A percentile compares a stretch with the other conserved stretches of the same genome.
Conservation (phyloP, 495 filamentous ascomycete genomes). For the Aspergillus haitiensis region DNA sequence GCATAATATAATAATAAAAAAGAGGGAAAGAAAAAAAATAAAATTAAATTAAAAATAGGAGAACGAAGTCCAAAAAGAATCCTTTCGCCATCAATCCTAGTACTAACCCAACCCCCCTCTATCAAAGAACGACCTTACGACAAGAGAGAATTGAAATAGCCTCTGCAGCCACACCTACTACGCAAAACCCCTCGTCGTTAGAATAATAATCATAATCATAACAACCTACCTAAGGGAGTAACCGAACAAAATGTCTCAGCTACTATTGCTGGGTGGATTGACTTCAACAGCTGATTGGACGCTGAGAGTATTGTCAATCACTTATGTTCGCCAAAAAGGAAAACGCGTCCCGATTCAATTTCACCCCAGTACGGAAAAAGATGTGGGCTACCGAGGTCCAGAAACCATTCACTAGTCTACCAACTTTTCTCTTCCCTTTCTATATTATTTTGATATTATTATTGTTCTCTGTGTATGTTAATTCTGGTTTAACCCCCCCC, state of each 20-base stretch:
- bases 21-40: too few species aligned
- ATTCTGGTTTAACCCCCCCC: too few species aligned
- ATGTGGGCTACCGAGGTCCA: conserved; percentile 13
- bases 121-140: too few species aligned
- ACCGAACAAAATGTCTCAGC: conserved; percentile 5
- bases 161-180: too few species aligned
- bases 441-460: background rate
- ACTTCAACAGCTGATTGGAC: conserved; percentile 10
- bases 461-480: too few species aligned
- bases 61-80: too few species aligned
- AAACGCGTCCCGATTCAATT: conserved; percentile 11
- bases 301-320: background rate
- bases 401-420: background rate
- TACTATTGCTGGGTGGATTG: background rate
- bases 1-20: too few species aligned
- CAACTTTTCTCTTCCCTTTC: background rate
- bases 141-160: too few species aligned
- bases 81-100: too few species aligned
- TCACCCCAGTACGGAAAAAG: background rate
- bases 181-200: too few species aligned
- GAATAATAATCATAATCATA: background rate
- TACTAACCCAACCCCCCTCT: too few species aligned
- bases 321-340: conserved; percentile 4
- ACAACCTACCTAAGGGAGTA: background rate
- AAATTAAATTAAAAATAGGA: too few species aligned